phyloP scores from a whole-genome alignment of 2,329 filamentous ascomycete species.

The Metarhizium humberi region DNA sequence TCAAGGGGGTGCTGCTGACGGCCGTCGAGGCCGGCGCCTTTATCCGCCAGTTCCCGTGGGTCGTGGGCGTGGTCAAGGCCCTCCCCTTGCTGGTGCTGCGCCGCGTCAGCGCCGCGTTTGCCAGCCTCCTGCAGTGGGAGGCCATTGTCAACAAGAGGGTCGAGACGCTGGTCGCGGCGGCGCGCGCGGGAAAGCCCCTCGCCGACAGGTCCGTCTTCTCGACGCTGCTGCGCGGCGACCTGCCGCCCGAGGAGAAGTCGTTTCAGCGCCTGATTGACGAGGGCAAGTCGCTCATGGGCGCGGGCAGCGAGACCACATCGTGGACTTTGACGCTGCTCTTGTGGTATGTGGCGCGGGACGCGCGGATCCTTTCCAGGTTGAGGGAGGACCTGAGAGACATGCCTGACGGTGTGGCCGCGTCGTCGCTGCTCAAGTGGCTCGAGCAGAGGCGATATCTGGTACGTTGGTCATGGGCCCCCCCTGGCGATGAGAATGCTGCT shows the following conservation, averaged over 20 bases:
- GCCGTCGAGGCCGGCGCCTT: neutral
- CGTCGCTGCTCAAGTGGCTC: neutral
- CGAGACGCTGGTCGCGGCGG: neutral
- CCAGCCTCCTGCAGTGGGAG: neutral
- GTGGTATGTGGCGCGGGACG: conserved; percentile 25
- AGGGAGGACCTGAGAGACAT: neutral
- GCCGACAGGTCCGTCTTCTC: conserved; percentile 14
- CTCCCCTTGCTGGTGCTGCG: neutral
- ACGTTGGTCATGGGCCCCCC: neutral
- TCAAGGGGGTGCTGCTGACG: neutral
- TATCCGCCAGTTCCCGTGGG: conserved; percentile 1
- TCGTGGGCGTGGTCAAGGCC: neutral
- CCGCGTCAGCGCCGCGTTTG: neutral
- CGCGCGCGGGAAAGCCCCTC: too few species aligned
- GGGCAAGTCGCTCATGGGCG: conserved; percentile 19
- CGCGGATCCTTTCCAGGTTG: conserved; percentile 18
- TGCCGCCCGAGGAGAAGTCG: conserved; percentile 24
- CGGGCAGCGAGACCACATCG: conserved; percentile 27
- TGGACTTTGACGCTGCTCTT: conserved; percentile 22
- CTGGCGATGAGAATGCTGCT: neutral
- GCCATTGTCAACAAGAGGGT: neutral
- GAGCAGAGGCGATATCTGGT: neutral
- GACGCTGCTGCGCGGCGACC: conserved; percentile 15
- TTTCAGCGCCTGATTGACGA: conserved; percentile 22
- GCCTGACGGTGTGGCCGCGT: neutral